These are phyloP conservation scores for Rhodotorula paludigena DNA, from an alignment of 768 basidiomycete genomes.

Conservation along the genomic window DNA sequence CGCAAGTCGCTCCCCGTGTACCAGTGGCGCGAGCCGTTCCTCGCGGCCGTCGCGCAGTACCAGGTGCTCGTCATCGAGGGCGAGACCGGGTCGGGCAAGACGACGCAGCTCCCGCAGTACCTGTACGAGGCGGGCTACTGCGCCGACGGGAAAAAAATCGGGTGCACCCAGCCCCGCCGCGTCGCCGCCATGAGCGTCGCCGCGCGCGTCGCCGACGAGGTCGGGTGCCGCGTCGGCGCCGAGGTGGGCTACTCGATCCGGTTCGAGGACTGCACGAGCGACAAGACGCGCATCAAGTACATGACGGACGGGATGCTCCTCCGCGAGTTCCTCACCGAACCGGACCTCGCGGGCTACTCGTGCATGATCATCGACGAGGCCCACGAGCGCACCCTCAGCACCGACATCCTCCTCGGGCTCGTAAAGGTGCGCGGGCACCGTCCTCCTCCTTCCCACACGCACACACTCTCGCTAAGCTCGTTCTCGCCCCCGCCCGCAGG, in stretches of 20 bases:
- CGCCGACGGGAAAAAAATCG: constrained; percentile 75
- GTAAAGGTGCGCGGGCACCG: constrained; percentile 72
- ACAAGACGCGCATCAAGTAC: constrained; percentile 97
- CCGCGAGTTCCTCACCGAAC: constrained; percentile 94
- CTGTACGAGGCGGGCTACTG: constrained; percentile 97
- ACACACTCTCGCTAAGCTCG: constrained; percentile 25
- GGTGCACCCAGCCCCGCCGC: constrained; percentile 95
- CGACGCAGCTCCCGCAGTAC: constrained; percentile 96
- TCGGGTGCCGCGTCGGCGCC: constrained; percentile 93
- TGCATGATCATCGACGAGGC: constrained; percentile 97
- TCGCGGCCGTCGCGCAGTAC: constrained; percentile 80
- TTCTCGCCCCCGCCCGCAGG: constrained; percentile 55
- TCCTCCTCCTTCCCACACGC: constrained; percentile 15
- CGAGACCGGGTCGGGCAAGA: constrained; percentile 98
- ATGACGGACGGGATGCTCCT: constrained; percentile 99
- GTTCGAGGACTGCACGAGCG: constrained; percentile 98
- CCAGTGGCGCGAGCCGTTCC: constrained; percentile 75
- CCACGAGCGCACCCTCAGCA: constrained; percentile 93
- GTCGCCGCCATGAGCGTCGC: constrained; percentile 99
- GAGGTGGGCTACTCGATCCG: constrained; percentile 99
- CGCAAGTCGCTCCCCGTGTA: constrained; percentile 91
- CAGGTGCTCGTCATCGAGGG: constrained; percentile 97
- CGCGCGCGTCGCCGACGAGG: constrained; percentile 96
- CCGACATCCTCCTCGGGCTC: constrained; percentile 95
- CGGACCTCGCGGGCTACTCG: constrained; percentile 89